Conservation (phyloP, 1,284 basidiomycete genomes). For the Butyriboletus appendiculatus region DNA sequence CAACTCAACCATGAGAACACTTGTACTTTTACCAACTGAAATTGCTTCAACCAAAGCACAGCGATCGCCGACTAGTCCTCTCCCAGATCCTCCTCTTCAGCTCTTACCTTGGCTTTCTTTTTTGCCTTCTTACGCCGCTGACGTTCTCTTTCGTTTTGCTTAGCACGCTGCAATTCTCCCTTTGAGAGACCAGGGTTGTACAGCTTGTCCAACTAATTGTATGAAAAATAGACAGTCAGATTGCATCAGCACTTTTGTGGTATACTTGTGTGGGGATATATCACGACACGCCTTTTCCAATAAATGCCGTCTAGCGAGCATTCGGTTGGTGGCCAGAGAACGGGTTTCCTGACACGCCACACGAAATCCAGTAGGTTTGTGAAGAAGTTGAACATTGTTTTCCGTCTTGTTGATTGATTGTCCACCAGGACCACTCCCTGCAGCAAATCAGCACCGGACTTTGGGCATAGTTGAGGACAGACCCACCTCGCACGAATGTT, state of each 20-base stretch:
- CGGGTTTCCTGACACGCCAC: conserved; percentile 80
- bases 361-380: conserved; percentile 76
- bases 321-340: conserved; percentile 68
- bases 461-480: background rate
- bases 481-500: conserved; percentile 72
- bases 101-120: conserved; percentile 50
- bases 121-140: conserved; percentile 68
- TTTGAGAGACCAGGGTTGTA: conserved; percentile 77
- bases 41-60: background rate
- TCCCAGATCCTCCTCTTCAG: conserved; percentile 1
- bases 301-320: conserved; percentile 64
- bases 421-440: conserved; percentile 82
- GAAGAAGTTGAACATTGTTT: conserved; percentile 79
- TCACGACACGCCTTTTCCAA: conserved; percentile 64
- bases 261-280: conserved; percentile 15
- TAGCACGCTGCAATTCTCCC: conserved; percentile 62
- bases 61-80: conserved; percentile 11
- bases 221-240: conserved; percentile 3
- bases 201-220: conserved; percentile 61
- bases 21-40: background rate
- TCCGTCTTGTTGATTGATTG: conserved; percentile 87
- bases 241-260: conserved; percentile 20
- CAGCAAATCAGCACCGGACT: conserved; percentile 1
- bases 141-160: conserved; percentile 70
- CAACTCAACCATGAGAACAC: background rate